phyloP scores from a whole-genome alignment of 2,329 filamentous ascomycete genomes.

The Calycina marina region DNA sequence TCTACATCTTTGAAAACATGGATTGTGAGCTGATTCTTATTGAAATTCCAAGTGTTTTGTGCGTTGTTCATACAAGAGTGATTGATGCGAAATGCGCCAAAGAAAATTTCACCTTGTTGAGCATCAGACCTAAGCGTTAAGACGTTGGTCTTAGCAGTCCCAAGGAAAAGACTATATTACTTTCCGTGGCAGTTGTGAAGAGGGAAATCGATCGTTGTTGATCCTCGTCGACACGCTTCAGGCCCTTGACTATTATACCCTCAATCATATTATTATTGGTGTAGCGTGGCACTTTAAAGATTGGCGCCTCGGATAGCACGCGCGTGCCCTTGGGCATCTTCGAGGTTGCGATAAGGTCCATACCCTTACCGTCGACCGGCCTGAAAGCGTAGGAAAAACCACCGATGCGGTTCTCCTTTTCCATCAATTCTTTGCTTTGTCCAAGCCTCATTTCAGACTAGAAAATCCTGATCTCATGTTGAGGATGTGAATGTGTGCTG shows the following conservation, averaged over 20 bases:
- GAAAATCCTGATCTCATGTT: no score
- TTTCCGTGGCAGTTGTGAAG: no score
- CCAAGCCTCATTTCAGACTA: no score
- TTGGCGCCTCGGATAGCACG: slow-evolving; percentile 1
- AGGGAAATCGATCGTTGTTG: no score
- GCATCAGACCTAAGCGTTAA: slow-evolving; percentile 9
- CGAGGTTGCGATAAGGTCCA: slow-evolving; percentile 24
- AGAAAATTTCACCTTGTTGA: slow-evolving; percentile 23
- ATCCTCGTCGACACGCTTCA: no score
- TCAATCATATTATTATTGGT: no score
- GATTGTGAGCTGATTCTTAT: slow-evolving; percentile 18
- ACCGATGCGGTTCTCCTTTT: no score
- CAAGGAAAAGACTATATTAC: no score
- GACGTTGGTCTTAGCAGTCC: slow-evolving; percentile 6
- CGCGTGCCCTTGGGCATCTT: slow-evolving; percentile 24
- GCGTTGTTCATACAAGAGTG: slow-evolving; percentile 25
- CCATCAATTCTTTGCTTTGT: no score
- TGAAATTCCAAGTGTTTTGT: slow-evolving; percentile 23
- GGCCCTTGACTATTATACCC: no score
- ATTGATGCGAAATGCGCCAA: slow-evolving; percentile 23
- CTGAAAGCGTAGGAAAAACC: slow-evolving; percentile 6
- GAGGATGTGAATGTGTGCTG: no score
- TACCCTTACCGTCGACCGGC: slow-evolving; percentile 22
- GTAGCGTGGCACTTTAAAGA: slow-evolving; percentile 1
- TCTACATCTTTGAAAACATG: slow-evolving; percentile 23